Conservation (phyloP, 192 early-diverging fungal genomes). For the Jimgerdemannia lactiflua region DNA sequence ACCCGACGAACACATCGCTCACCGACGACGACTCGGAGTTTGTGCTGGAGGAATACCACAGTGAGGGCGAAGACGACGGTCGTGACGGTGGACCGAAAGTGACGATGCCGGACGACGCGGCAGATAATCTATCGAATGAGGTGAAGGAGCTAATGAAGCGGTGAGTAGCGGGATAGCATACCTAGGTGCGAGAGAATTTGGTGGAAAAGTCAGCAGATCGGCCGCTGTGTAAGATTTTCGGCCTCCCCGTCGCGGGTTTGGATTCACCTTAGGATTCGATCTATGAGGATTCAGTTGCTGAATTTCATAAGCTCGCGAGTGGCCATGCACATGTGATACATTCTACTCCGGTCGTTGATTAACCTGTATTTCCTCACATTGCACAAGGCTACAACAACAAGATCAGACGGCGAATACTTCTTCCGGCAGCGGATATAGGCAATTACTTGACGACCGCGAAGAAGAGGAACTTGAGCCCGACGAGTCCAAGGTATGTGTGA, state of each 20-base stretch:
- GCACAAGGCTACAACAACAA: neutral
- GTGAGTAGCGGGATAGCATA: slow-evolving; percentile 13
- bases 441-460: neutral
- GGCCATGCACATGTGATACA: too few species aligned
- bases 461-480: slow-evolving; percentile 26
- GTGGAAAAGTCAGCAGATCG: neutral
- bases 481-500: slow-evolving; percentile 38
- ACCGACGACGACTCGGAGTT: slow-evolving; percentile 35
- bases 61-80: slow-evolving; percentile 44
- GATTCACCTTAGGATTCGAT: too few species aligned
- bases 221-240: too few species aligned
- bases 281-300: too few species aligned
- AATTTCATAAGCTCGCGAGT: too few species aligned
- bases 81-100: neutral
- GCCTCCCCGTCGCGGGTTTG: too few species aligned
- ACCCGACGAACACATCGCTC: neutral
- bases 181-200: slow-evolving; percentile 9
- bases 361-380: too few species aligned
- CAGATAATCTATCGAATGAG: slow-evolving; percentile 47
- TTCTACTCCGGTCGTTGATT: too few species aligned
- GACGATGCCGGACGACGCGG: slow-evolving; percentile 9
- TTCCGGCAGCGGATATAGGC: neutral
- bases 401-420: neutral
- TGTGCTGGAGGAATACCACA: slow-evolving; percentile 62
- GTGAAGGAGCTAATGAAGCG: slow-evolving; percentile 51